phyloP scores from a whole-genome alignment of 192 early-diverging fungal species.

The Rhizophagus clarus region DNA sequence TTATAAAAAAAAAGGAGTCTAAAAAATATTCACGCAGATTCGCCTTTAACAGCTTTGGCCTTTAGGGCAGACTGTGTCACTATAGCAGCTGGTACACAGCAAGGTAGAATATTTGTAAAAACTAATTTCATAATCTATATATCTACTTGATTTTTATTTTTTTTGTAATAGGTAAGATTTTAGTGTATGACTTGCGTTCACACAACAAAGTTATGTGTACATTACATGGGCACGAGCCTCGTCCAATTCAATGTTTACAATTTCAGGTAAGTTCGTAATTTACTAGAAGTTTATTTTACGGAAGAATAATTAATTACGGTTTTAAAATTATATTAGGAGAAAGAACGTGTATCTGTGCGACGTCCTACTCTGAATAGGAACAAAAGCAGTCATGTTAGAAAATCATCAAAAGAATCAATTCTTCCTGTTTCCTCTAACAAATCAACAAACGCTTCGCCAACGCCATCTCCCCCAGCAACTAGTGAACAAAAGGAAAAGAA shows the following conservation, averaged over 20 bases:
- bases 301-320: no score
- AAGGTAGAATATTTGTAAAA: slow-evolving; percentile 29
- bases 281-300: no score
- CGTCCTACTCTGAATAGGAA: neutral
- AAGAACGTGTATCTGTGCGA: neutral
- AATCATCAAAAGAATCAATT: slow-evolving; percentile 8
- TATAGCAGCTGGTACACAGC: slow-evolving; percentile 43
- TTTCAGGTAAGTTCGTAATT: slow-evolving; percentile 25
- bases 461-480: neutral
- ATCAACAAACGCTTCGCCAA: neutral
- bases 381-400: slow-evolving; percentile 12
- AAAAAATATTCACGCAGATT: slow-evolving; percentile 41
- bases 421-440: neutral
- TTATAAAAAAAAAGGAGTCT: slow-evolving; percentile 26
- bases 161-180: slow-evolving; percentile 32
- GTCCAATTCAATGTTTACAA: slow-evolving; percentile 34
- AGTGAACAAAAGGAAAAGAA: slow-evolving; percentile 27
- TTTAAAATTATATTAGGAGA: slow-evolving; percentile 16
- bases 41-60: slow-evolving; percentile 39
- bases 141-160: neutral
- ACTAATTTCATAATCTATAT: neutral
- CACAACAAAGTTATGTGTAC: slow-evolving; percentile 36
- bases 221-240: slow-evolving; percentile 14
- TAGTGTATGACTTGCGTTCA: slow-evolving; percentile 47
- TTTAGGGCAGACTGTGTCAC: slow-evolving; percentile 48